These are phyloP conservation scores for Phytophthora chlamydospora DNA, from an alignment of 352 stramenopile genomes.

Conservation along the genomic window DNA sequence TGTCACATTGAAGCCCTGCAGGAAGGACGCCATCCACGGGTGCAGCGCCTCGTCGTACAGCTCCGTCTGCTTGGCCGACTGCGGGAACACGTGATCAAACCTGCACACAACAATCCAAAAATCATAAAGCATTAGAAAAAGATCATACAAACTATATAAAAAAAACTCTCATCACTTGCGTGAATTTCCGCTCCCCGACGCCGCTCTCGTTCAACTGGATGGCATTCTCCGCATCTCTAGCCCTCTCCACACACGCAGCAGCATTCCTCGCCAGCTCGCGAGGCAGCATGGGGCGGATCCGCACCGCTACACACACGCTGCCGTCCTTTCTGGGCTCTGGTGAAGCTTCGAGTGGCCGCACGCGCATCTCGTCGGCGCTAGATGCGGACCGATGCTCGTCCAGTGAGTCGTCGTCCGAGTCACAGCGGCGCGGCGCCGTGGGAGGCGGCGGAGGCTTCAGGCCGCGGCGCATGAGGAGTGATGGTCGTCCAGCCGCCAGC, in stretches of 20 bases:
- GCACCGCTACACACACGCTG: slow-evolving; percentile 80
- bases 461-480: slow-evolving; percentile 24
- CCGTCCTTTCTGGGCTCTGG: slow-evolving; percentile 50
- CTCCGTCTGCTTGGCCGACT: slow-evolving; percentile 58
- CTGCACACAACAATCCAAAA: slow-evolving; percentile 27
- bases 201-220: slow-evolving; percentile 44
- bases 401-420: slow-evolving; percentile 31
- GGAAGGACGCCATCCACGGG: slow-evolving; percentile 82
- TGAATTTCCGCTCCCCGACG: slow-evolving; percentile 57
- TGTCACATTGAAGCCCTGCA: slow-evolving; percentile 91
- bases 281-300: slow-evolving; percentile 77
- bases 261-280: slow-evolving; percentile 71
- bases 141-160: slow-evolving; percentile 1
- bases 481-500: slow-evolving; percentile 6
- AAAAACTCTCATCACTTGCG: slow-evolving; percentile 45
- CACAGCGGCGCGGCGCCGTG: neutral
- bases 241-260: slow-evolving; percentile 49
- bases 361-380: slow-evolving; percentile 23
- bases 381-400: slow-evolving; percentile 18
- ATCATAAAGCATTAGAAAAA: slow-evolving; percentile 1
- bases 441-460: slow-evolving; percentile 13
- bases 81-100: slow-evolving; percentile 85
- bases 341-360: slow-evolving; percentile 20
- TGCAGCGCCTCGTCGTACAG: slow-evolving; percentile 77
- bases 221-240: slow-evolving; percentile 32